These are phyloP conservation scores for Cyberlindnera subsufficiens DNA, from an alignment of 805 yeast genomes.

Conservation along the genomic window DNA sequence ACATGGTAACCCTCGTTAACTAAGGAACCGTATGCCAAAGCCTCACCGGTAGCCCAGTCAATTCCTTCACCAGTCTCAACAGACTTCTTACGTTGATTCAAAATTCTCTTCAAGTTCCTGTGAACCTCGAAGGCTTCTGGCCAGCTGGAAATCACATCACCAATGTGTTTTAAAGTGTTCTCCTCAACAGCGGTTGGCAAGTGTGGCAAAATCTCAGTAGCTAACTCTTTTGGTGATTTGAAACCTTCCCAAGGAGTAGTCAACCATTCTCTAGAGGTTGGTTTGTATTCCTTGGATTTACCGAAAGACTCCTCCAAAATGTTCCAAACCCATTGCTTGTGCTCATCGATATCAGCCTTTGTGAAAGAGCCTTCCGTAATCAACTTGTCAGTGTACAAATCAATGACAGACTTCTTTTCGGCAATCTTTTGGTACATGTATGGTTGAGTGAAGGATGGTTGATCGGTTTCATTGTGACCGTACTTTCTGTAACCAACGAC, in stretches of 20 bases:
- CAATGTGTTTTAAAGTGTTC: slow-evolving; percentile 67
- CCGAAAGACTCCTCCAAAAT: slow-evolving; percentile 83
- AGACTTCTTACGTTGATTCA: slow-evolving; percentile 80
- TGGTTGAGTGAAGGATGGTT: slow-evolving; percentile 98
- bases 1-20: slow-evolving; percentile 92
- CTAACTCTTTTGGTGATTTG: slow-evolving; percentile 95
- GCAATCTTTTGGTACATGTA: slow-evolving; percentile 91
- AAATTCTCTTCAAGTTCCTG: slow-evolving; percentile 92
- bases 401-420: slow-evolving; percentile 82
- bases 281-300: slow-evolving; percentile 84
- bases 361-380: slow-evolving; percentile 86
- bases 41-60: slow-evolving; percentile 99
- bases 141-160: slow-evolving; percentile 70
- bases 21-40: slow-evolving; percentile 92
- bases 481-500: slow-evolving; percentile 97
- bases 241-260: slow-evolving; percentile 99
- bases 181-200: slow-evolving; percentile 89
- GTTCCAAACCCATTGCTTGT: slow-evolving; percentile 97
- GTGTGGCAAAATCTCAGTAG: slow-evolving; percentile 92
- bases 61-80: slow-evolving; percentile 89
- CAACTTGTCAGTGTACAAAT: slow-evolving; percentile 75
- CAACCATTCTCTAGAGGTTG: slow-evolving; percentile 94
- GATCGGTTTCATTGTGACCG: slow-evolving; percentile 99
- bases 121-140: slow-evolving; percentile 88
- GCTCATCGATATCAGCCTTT: slow-evolving; percentile 86